Percentiles rank a stretch among this genome's conserved stretches.
phyloP scores from a whole-genome alignment of 495 filamentous ascomycete genomes.

The Penicillium alfredii region DNA sequence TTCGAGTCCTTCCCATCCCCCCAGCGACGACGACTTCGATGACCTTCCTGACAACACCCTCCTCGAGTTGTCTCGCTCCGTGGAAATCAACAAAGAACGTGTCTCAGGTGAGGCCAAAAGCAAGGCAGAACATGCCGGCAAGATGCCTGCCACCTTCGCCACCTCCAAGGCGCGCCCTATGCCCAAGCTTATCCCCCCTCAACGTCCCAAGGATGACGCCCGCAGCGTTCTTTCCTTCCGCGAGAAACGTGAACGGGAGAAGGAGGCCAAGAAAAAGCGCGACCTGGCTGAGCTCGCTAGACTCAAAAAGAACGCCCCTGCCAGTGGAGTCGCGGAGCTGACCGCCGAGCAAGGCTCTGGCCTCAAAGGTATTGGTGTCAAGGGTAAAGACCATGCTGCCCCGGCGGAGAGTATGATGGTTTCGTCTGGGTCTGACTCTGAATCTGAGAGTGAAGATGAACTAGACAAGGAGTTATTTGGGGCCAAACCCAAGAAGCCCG shows the following conservation, averaged over 20 bases:
- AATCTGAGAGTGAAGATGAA: conserved; percentile 65
- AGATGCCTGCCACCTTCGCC: too few relatives aligned
- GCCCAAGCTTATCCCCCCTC: conserved; percentile 25
- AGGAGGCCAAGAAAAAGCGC: conserved; percentile 65
- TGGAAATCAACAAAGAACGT: conserved; percentile 44
- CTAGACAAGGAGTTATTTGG: conserved; percentile 58
- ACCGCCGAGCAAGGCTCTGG: conserved; percentile 72
- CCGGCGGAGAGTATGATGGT: conserved; percentile 84
- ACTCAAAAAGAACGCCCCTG: conserved; percentile 50
- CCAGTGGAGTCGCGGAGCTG: conserved; percentile 49
- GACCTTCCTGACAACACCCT: conserved; percentile 40
- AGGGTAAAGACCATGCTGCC: conserved; percentile 70
- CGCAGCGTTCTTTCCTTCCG: conserved; percentile 46
- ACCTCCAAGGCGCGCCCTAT: conserved; percentile 8
- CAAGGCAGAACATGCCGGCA: conserved; percentile 28
- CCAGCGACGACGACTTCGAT: conserved; percentile 41
- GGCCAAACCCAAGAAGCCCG: conserved; percentile 38
- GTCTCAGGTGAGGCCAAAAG: conserved; percentile 31
- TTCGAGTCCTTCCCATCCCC: conserved; percentile 29
- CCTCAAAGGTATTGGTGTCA: conserved; percentile 65
- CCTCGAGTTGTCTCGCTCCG: conserved; percentile 41
- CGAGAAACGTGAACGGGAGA: conserved; percentile 64
- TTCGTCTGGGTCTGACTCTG: conserved; percentile 62
- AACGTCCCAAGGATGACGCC: conserved; percentile 33
- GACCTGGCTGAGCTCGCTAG: conserved; percentile 62